Percentiles rank a stretch among this genome's conserved stretches.
Conservation (phyloP, 495 filamentous ascomycete species). For the Daldinia concentrica region DNA sequence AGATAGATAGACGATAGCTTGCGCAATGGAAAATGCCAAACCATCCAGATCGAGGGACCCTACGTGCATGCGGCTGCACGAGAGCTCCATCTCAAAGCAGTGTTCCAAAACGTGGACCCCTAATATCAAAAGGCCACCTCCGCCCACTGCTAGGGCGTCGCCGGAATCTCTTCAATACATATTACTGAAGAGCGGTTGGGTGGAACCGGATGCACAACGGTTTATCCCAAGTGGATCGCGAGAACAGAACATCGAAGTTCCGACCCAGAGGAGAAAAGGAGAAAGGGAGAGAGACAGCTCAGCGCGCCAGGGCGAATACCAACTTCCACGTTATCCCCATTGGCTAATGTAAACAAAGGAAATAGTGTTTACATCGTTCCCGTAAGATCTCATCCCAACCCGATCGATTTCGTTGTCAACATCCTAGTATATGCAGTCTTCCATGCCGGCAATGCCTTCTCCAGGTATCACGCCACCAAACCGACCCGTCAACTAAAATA, state of each 20-base stretch:
- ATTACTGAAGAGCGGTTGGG: neutral
- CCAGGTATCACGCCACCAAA: neutral
- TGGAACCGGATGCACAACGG: neutral
- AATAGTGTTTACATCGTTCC: neutral
- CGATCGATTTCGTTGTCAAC: neutral
- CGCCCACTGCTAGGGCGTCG: neutral
- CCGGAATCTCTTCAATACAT: neutral
- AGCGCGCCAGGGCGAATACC: neutral
- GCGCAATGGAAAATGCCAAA: neutral
- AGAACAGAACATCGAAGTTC: neutral
- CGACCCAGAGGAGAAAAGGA: neutral
- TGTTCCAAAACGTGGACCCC: slow-evolving; percentile 18
- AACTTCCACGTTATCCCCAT: neutral
- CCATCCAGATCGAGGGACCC: slow-evolving; percentile 13
- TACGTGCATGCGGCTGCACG: slow-evolving; percentile 17
- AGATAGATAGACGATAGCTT: neutral
- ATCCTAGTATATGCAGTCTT: neutral
- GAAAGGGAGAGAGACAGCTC: neutral
- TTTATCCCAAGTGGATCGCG: slow-evolving; percentile 4
- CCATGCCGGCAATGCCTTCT: neutral
- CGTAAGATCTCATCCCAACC: neutral
- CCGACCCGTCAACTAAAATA: neutral
- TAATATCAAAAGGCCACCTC: neutral
- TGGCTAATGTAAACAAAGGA: neutral
- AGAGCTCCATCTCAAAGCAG: slow-evolving; percentile 5